These are phyloP conservation scores for Phytophthora citrophthora DNA, from an alignment of 352 stramenopile genomes.

Conservation along the genomic window DNA sequence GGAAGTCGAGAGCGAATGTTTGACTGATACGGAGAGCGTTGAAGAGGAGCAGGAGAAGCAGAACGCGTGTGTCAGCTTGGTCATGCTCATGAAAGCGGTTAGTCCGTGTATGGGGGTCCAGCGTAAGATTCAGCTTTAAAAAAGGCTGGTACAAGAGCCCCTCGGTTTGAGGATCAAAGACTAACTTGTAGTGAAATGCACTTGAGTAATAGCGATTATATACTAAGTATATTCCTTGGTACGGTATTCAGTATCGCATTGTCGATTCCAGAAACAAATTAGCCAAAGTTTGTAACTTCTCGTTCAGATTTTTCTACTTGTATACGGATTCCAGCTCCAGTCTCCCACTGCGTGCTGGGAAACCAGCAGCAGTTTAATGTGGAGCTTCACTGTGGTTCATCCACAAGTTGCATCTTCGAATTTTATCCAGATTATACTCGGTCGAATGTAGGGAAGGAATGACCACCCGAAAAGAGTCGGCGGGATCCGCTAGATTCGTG, in stretches of 20 bases:
- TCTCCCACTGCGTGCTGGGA: not conserved
- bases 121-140: too few relatives aligned
- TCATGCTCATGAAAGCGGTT: not conserved
- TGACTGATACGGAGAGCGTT: conserved; percentile 18
- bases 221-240: too few relatives aligned
- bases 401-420: conserved; percentile 18
- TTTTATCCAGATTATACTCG: not conserved
- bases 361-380: conserved; percentile 2
- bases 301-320: too few relatives aligned
- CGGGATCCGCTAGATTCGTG: conserved; percentile 7
- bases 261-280: too few relatives aligned
- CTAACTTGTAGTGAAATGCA: too few relatives aligned
- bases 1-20: not conserved
- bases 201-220: too few relatives aligned
- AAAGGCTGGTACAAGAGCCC: too few relatives aligned
- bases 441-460: not conserved
- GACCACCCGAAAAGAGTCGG: conserved; percentile 20
- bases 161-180: too few relatives aligned
- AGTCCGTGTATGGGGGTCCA: too few relatives aligned
- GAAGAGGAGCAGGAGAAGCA: conserved; percentile 11
- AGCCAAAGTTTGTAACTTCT: too few relatives aligned
- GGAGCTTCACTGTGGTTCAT: not conserved
- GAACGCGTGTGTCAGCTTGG: not conserved
- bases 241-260: too few relatives aligned
- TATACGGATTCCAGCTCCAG: not conserved